A percentile compares a stretch with the other conserved stretches of the same genome.
Conservation (phyloP, 306 rosid genomes). For the Malus domestica region ASM211411v1 NC_041789.1:23746001-23746500, state of each 20-base stretch:
- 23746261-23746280: not conserved
- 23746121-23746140: slow-evolving; percentile 92
- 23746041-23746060: not conserved
- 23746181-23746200: slow-evolving; percentile 57
- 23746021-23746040: slow-evolving; percentile 7
- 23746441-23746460: not conserved
- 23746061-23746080: not conserved
- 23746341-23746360: not conserved
- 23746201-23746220: slow-evolving; percentile 55
- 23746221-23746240: not conserved
- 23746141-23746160: slow-evolving; percentile 74
- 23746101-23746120: slow-evolving; percentile 88
- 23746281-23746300: not conserved
- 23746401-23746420: too few relatives aligned
- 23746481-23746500: not conserved
- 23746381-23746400: not conserved
- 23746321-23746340: not conserved
- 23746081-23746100: not conserved
- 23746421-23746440: too few relatives aligned
- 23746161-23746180: slow-evolving; percentile 62
- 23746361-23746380: not conserved
- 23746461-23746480: not conserved
- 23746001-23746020: slow-evolving; percentile 68
- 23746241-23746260: not conserved
- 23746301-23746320: not conserved